Evolutionary conservation across 2,329 filamentous ascomycete species (phyloP), one percentile per base, ranked within the genome.

Genomic region (Exophiala mesophila): DNA sequence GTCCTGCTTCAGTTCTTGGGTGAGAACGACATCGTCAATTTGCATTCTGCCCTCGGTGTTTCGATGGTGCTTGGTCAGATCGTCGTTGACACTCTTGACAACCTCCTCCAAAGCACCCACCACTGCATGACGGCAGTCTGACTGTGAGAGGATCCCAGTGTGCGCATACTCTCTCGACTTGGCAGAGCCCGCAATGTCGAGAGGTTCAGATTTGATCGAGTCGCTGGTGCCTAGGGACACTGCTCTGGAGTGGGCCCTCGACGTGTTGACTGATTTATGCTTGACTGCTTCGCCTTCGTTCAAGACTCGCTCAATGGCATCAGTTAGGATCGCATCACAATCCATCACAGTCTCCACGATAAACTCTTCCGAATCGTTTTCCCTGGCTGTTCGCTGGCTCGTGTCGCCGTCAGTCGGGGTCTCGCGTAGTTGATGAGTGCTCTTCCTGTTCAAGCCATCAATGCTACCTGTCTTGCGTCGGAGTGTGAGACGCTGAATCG

Each of bases 91-190:
- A 37, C 70, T 69, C 40, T 67, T 70, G 23, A 76, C 75, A 3
- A 79, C 69, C 42, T 75, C 65, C 58, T 78, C 74, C 13, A 79
- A 59, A 4, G 76, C 75, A 39, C 74, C 74, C 8, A 78, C 69
- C 0, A 79, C 70, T 41, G 73, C 66, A 26, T 68, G 66, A 40
- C 71, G 72, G 54, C 74, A 78, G 52, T 78, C 74, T 6, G 42
- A 45, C 23, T 48, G 48, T 8, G 45, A 47, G 18, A 36, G 26
- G 8, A 36, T 32, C 10, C 33, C 30, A 3, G 35, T 10, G n/a
- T 23, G 45, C 13, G 21, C 12, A 33, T 30, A 36, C 10, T 48
- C 37, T 37, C 38, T 39, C 3, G 10, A 16, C 20, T 49, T 49
- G 3, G 36, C 33, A 7, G 47, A 26, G 16, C 41, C 39, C 20